Percentiles rank a stretch among this genome's conserved stretches.
phyloP scores from a whole-genome alignment of 1,284 basidiomycete species.

The Ceratorhiza oryzae-sativae region DNA sequence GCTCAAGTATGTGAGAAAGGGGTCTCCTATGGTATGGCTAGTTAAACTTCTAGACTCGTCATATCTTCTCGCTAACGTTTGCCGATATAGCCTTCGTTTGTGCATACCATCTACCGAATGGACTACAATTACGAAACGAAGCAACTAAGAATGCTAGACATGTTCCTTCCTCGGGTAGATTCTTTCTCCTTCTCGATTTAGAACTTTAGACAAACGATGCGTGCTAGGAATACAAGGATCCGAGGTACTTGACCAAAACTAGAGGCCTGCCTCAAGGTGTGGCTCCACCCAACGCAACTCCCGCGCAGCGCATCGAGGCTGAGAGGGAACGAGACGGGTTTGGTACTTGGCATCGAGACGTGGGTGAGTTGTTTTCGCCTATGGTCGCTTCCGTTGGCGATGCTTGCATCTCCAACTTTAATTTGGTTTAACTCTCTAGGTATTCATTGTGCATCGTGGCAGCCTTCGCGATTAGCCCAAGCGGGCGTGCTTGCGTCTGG shows the following conservation, averaged over 20 bases:
- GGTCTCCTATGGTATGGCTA: constrained; percentile 60
- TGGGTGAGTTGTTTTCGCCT: constrained; percentile 50
- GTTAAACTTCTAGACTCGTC: background rate
- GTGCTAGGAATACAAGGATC: constrained; percentile 12
- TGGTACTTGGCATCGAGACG: constrained; percentile 39
- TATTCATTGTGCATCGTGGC: constrained; percentile 81
- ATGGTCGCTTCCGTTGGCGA: constrained; percentile 50
- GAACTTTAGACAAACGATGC: background rate
- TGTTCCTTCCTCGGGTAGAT: constrained; percentile 74
- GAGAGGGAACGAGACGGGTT: constrained; percentile 48
- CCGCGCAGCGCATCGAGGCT: constrained; percentile 48
- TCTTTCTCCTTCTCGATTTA: background rate
- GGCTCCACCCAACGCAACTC: constrained; percentile 51
- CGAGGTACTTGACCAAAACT: constrained; percentile 9
- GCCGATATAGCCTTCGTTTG: constrained; percentile 69
- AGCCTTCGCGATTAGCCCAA: constrained; percentile 68
- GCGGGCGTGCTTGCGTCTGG: constrained; percentile 77
- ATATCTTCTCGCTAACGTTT: background rate
- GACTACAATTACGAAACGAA: constrained; percentile 78
- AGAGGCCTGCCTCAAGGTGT: background rate
- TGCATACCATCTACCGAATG: constrained; percentile 82
- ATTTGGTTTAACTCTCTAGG: too few species aligned
- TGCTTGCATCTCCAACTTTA: background rate
- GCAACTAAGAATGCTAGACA: constrained; percentile 84
- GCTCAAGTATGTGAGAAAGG: constrained; percentile 69